Evolutionary conservation across 192 early-diverging fungal species (phyloP), one percentile per base, ranked within the genome.

Genomic region (Backusella luteola): DNA sequence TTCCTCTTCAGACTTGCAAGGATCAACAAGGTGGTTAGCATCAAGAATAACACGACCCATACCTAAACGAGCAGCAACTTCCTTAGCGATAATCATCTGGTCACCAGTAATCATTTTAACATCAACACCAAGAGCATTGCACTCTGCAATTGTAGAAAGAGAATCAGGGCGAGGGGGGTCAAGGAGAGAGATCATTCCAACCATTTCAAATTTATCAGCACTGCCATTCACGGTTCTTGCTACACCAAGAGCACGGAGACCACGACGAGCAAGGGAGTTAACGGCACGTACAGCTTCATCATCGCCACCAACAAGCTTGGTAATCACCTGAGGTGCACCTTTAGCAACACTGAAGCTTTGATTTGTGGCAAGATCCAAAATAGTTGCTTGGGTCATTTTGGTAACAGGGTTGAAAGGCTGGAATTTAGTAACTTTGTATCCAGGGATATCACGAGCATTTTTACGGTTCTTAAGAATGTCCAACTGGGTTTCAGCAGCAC

Each of bases 91-190:
- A 76, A 96, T 95, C 76, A 91, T 87, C 84, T 97, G 96, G 83
- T 98, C 96, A 78, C 96, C 96, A 41, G 96, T 98, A 77, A 98
- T 93, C 96, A 97, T 96, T 84, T 98, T 98, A 78, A 97, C 94
- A 66, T 92, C 89, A 12, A 98, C 92, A 70, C 96, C 97, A 81
- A 96, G 90, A n/a, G 85, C 81, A 74, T 91, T 86, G 84, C 96
- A 97, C 63, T 93, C 92, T 26, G 82, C 77, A 73, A 98, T 96
- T 15, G 97, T 98, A 75, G 90, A 85, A 34, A 85, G 94, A 11
- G 95, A 97, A 84, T 97, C 95, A 34, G 93, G 92, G 41, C 95
- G 91, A 66, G 95, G 95, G 46, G 95, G 95, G 80, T 96, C 96
- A 35, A 96, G 85, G 67, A 97, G 85, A 38, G 96, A 93, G 66